Base-by-base conservation (phyloP, 352 stramenopile genomes). In the Globisporangium rhizosaccharum region DNA sequence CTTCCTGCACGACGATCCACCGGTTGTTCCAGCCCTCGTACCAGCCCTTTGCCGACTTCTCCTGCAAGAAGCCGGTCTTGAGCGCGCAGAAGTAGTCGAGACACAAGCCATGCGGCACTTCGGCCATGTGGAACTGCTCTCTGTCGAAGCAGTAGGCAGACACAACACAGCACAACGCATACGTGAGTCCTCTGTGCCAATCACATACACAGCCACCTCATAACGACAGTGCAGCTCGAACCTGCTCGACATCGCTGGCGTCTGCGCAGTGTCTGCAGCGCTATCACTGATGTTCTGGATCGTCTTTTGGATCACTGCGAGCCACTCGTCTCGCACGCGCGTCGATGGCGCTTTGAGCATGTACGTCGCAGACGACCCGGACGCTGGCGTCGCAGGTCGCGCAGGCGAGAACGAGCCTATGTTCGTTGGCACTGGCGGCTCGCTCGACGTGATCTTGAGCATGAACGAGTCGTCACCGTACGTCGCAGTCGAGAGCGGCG, bases 391-490 rank as follows among this genome's bases (percentile, higher is more conserved):
- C 28, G 57, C 54, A 15, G 51, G 68, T 8, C 70, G 69, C 11
- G 67, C 57, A 10, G 67, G 67, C n/a, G 70, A 77, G 10, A 68
- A 61, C 2, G 52, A 45, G 0, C 39, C 56, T 7, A 65, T 53
- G 33, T 54, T 69, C 53, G 57, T 37, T 18, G 45, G 47, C 20
- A 66, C 54, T 23, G 66, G 41, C n/a, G 62, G 58, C 10, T 87
- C 70, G 37, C 68, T 73, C 2, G 72, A 68, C 15, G 88, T 50
- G 26, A 94, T 82, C 26, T 86, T 86, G 60, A 94, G 65, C 67
- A 78, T 90, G 39, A 92, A 94, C 18, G 81, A 82, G 42, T 94
- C 85, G 8, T 94, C 85, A 12, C 85, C 85, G 42, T 86, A 90
- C 25, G 83, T 59, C 4, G 82, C 85, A 61, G 78, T 76, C 1